Conservation (phyloP, 2,329 filamentous ascomycete species). For the Cladosporium sp. region DNA sequence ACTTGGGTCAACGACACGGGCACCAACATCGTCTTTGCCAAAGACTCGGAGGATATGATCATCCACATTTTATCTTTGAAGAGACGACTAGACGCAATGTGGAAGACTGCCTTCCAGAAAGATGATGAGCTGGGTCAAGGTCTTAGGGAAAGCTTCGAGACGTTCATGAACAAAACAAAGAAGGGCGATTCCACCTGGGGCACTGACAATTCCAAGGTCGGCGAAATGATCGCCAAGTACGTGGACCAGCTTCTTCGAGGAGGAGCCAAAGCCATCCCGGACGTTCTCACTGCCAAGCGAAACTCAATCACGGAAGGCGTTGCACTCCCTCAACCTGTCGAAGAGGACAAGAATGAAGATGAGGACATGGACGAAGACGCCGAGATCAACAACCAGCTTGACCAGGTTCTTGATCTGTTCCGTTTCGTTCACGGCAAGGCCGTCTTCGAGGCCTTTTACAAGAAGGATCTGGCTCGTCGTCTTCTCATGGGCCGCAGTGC, state of each 20-base stretch:
- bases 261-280: slow-evolving; percentile 77
- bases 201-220: slow-evolving; percentile 86
- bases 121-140: slow-evolving; percentile 73
- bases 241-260: slow-evolving; percentile 85
- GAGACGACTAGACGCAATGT: slow-evolving; percentile 69
- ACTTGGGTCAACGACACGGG: slow-evolving; percentile 75
- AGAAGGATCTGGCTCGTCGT: slow-evolving; percentile 87
- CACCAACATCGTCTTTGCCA: slow-evolving; percentile 69
- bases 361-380: slow-evolving; percentile 81
- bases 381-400: slow-evolving; percentile 85
- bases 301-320: slow-evolving; percentile 36
- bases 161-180: slow-evolving; percentile 85
- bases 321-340: slow-evolving; percentile 51
- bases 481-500: slow-evolving; percentile 89
- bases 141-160: slow-evolving; percentile 79
- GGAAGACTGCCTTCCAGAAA: slow-evolving; percentile 69
- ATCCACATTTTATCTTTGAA: slow-evolving; percentile 76
- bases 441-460: slow-evolving; percentile 98
- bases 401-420: slow-evolving; percentile 90
- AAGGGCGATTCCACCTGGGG: slow-evolving; percentile 68
- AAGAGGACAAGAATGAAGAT: slow-evolving; percentile 55
- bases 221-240: slow-evolving; percentile 98
- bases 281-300: slow-evolving; percentile 51
- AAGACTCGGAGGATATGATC: slow-evolving; percentile 80
- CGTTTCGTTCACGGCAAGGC: slow-evolving; percentile 96